phyloP scores from a whole-genome alignment of 2,329 filamentous ascomycete species.

The Sporothrix brasiliensis region DNA sequence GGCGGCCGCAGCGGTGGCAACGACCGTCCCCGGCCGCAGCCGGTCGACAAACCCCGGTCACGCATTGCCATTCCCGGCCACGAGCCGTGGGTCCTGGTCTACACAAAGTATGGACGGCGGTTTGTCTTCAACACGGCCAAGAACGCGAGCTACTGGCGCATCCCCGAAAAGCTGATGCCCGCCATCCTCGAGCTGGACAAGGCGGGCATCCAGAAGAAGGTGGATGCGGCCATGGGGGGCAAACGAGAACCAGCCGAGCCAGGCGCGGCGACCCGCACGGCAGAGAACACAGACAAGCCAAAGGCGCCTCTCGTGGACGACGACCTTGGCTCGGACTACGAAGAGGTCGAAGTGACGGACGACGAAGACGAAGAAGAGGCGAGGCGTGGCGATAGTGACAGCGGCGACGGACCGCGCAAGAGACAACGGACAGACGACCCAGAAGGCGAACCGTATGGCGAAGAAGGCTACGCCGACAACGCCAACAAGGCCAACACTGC shows the following conservation, averaged over 20 bases:
- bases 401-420: conserved; percentile 50
- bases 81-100: conserved; percentile 89
- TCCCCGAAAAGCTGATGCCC: conserved; percentile 82
- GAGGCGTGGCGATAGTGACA: conserved; percentile 53
- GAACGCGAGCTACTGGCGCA: conserved; percentile 91
- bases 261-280: neutral
- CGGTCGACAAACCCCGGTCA: conserved; percentile 76
- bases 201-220: conserved; percentile 65
- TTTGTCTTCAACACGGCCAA: conserved; percentile 90
- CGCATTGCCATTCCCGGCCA: conserved; percentile 78
- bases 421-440: conserved; percentile 52
- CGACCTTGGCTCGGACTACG: conserved; percentile 72
- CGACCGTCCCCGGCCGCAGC: conserved; percentile 67
- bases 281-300: neutral
- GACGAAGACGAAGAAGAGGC: conserved; percentile 55
- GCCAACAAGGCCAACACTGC: neutral
- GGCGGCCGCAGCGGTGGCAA: conserved; percentile 42
- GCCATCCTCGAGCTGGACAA: conserved; percentile 74
- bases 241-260: neutral
- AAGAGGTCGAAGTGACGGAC: conserved; percentile 71
- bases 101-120: conserved; percentile 82
- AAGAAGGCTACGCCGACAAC: no score
- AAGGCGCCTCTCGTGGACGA: conserved; percentile 33
- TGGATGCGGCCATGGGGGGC: neutral
- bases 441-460: conserved; percentile 51